phyloP scores from a whole-genome alignment of 805 yeast species.

The Spathaspora boniae region DNA sequence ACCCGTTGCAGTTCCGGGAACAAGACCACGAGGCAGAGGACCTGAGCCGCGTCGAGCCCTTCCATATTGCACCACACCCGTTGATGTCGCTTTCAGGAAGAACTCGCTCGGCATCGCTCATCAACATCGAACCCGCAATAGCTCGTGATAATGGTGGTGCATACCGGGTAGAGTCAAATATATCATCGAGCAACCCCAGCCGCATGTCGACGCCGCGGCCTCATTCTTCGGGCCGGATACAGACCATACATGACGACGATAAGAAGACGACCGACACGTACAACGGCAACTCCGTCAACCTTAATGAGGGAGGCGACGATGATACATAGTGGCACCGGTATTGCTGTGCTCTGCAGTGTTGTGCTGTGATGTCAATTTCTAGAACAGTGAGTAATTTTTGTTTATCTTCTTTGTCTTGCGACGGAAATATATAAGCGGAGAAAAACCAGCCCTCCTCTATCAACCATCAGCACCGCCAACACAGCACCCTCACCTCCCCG shows the following conservation, averaged over 20 bases:
- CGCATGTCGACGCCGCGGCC: constrained; percentile 16
- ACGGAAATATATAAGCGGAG: too few relatives aligned
- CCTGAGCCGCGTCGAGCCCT: constrained; percentile 1
- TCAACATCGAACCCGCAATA: constrained; percentile 8
- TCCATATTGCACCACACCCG: constrained; percentile 7
- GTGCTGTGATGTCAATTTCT: too few relatives aligned
- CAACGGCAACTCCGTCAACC: constrained; percentile 14
- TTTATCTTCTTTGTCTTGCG: too few relatives aligned
- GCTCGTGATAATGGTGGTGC: too few relatives aligned
- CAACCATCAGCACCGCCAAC: neutral
- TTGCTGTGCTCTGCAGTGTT: too few relatives aligned
- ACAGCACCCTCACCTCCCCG: neutral
- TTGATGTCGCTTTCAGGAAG: constrained; percentile 7
- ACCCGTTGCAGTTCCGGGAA: neutral
- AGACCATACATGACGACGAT: constrained; percentile 17
- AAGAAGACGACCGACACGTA: constrained; percentile 10
- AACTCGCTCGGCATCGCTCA: constrained; percentile 8
- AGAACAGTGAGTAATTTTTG: too few relatives aligned
- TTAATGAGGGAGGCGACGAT: constrained; percentile 12
- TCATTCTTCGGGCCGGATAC: constrained; percentile 14
- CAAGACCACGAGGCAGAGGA: neutral
- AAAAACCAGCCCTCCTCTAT: neutral
- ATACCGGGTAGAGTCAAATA: constrained; percentile 4
- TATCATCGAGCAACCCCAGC: constrained; percentile 9
- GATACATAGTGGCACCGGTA: too few relatives aligned